These are phyloP conservation scores for Staphylotrichum tortipilum DNA, from an alignment of 495 filamentous ascomycete species.

Conservation along the genomic window DNA sequence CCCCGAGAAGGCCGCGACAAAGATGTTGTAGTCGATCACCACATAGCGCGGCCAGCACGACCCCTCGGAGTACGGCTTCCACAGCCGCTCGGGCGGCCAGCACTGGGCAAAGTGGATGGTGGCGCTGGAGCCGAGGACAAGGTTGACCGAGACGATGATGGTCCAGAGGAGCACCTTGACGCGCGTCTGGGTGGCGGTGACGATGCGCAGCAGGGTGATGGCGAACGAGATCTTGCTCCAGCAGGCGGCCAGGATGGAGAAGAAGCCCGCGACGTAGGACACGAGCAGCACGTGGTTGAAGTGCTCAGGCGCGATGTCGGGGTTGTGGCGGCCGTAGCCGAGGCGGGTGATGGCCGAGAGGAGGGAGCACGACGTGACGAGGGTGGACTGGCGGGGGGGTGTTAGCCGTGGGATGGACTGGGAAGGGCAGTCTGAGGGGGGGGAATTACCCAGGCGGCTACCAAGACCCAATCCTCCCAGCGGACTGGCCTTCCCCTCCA, in stretches of 20 bases:
- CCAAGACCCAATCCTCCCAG: slow-evolving; percentile 23
- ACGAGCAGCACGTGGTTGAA: slow-evolving; percentile 6
- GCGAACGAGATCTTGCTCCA: slow-evolving; percentile 28
- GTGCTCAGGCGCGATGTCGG: slow-evolving; percentile 11
- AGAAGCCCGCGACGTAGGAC: slow-evolving; percentile 13
- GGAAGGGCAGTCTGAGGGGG: background rate
- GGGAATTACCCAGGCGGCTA: slow-evolving; percentile 21
- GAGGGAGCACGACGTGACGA: slow-evolving; percentile 10
- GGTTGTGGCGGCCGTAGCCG: slow-evolving; percentile 16
- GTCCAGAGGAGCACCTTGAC: slow-evolving; percentile 14
- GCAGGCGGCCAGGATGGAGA: slow-evolving; percentile 14
- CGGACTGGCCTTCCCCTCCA: slow-evolving; percentile 9
- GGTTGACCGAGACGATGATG: slow-evolving; percentile 21
- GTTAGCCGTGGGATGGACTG: too few relatives aligned
- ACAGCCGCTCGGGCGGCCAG: slow-evolving; percentile 20
- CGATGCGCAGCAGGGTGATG: slow-evolving; percentile 22
- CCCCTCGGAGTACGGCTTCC: background rate
- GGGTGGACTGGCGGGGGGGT: slow-evolving; percentile 4
- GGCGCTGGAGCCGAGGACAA: slow-evolving; percentile 14
- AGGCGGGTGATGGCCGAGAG: slow-evolving; percentile 10
- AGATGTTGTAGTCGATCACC: slow-evolving; percentile 11
- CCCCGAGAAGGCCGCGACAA: slow-evolving; percentile 17
- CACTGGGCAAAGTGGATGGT: slow-evolving; percentile 21
- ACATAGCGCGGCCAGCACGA: background rate
- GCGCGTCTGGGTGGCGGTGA: slow-evolving; percentile 8